These are phyloP conservation scores for Anethum foeniculum DNA, from an alignment of 140 eudicot genomes.

Conservation along the genomic window DNA sequence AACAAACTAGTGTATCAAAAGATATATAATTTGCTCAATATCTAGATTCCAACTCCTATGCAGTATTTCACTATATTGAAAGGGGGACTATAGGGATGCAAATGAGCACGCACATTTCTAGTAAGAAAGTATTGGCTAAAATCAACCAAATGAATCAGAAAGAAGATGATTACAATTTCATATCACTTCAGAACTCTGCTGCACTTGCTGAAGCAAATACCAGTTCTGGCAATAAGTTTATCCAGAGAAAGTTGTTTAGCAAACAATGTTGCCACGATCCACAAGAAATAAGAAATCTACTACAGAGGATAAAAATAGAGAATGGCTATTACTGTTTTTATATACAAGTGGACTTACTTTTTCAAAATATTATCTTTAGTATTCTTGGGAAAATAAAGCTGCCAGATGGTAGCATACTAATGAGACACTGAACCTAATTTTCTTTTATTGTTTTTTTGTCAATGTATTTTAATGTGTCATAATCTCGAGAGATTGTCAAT, in stretches of 20 bases:
- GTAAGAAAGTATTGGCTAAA: not conserved
- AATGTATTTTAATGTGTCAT: not conserved
- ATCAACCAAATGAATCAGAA: not conserved
- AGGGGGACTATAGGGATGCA: not conserved
- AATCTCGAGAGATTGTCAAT: not conserved
- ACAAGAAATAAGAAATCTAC: not conserved
- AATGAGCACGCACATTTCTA: not conserved
- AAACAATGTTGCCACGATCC: not conserved
- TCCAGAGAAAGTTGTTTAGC: not conserved
- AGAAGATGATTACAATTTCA: not conserved
- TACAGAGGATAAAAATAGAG: not conserved
- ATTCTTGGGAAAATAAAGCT: not conserved
- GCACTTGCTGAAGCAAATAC: not conserved
- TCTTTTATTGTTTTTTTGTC: not conserved
- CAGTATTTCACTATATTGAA: not conserved
- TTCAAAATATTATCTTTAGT: not conserved
- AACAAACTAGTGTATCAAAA: not conserved
- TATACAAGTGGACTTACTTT: not conserved
- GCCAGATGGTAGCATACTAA: not conserved
- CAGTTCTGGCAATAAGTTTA: not conserved
- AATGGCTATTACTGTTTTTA: not conserved
- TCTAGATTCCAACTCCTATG: not conserved
- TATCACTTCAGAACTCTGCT: not conserved
- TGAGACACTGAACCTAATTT: not conserved
- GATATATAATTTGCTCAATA: not conserved